These are phyloP conservation scores for Penicillium cataractarum DNA, from an alignment of 495 filamentous ascomycete species.

Conservation along the genomic window DNA sequence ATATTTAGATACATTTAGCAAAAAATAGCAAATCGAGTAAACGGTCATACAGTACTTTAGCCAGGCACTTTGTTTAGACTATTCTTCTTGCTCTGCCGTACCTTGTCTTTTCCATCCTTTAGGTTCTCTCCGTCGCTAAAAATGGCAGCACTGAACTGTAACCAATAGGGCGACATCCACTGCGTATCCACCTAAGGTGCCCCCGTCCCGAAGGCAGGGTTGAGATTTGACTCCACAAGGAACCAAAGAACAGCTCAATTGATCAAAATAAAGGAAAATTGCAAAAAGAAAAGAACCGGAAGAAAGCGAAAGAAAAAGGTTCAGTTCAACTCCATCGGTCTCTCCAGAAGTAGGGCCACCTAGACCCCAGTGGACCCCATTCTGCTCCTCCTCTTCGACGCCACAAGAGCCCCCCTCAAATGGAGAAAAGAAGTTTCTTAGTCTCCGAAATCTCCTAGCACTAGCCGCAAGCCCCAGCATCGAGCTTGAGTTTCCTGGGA, in stretches of 20 bases:
- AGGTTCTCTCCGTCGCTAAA: slow-evolving; percentile 5
- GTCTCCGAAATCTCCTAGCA: not conserved
- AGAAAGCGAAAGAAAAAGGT: slow-evolving; percentile 8
- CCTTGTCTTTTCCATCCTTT: not conserved
- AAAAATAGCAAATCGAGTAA: not conserved
- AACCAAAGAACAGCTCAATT: not conserved
- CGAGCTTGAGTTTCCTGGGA: slow-evolving; percentile 4
- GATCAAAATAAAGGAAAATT: not conserved
- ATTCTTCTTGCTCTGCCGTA: not conserved
- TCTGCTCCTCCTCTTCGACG: not conserved
- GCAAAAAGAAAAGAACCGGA: not conserved
- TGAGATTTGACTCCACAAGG: slow-evolving; percentile 12
- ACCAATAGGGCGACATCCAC: slow-evolving; percentile 4
- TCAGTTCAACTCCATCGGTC: not conserved
- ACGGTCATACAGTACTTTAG: not conserved
- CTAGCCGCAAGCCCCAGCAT: not conserved
- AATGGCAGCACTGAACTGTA: not conserved
- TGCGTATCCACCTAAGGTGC: slow-evolving; percentile 10
- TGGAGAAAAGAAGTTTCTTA: not conserved
- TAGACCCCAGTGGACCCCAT: not conserved
- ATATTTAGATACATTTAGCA: not conserved
- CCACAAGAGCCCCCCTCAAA: slow-evolving; percentile 4
- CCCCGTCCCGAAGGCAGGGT: not conserved
- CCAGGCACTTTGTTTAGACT: not conserved
- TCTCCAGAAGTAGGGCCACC: not conserved